A percentile compares a stretch with the other conserved stretches of the same genome.
These are phyloP conservation scores for Inga oerstediana DNA, from an alignment of 306 rosid species.

Conservation along the genomic window DNA sequence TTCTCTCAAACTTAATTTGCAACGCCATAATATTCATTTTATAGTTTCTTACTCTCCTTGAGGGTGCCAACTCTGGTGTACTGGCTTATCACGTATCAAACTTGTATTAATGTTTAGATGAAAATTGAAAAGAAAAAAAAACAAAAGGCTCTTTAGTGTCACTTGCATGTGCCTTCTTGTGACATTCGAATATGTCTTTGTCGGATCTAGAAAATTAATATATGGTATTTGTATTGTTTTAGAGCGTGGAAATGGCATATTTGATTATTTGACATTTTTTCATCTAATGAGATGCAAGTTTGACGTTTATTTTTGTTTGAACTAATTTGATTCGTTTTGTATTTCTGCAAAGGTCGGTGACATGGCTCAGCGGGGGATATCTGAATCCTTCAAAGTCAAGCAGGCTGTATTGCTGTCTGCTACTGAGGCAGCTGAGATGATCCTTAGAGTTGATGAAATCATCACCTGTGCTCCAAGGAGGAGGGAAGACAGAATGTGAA, in stretches of 20 bases:
- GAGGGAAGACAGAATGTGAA: conserved; percentile 94
- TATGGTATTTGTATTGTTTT: neutral
- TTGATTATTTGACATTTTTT: neutral
- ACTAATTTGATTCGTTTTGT: conserved; percentile 3
- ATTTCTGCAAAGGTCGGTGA: conserved; percentile 81
- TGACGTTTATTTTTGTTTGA: conserved; percentile 21
- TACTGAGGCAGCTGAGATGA: conserved; percentile 98
- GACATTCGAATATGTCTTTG: neutral
- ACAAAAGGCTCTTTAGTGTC: neutral
- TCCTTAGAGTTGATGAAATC: conserved; percentile 96
- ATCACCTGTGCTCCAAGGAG: conserved; percentile 95
- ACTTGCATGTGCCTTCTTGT: neutral
- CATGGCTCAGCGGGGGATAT: conserved; percentile 81
- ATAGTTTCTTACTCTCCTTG: neutral
- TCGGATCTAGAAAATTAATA: neutral
- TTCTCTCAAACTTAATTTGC: neutral
- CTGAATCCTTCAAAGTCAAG: conserved; percentile 90
- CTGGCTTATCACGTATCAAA: neutral
- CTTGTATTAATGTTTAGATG: neutral
- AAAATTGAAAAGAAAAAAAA: neutral
- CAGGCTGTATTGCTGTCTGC: conserved; percentile 91
- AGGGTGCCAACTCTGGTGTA: neutral
- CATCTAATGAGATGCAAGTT: neutral
- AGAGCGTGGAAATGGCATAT: neutral
- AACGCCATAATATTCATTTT: neutral